Evolutionary conservation across 768 basidiomycete species (phyloP), one percentile per base, ranked within the genome.

Genomic region (Gloeophyllum trabeum): DNA sequence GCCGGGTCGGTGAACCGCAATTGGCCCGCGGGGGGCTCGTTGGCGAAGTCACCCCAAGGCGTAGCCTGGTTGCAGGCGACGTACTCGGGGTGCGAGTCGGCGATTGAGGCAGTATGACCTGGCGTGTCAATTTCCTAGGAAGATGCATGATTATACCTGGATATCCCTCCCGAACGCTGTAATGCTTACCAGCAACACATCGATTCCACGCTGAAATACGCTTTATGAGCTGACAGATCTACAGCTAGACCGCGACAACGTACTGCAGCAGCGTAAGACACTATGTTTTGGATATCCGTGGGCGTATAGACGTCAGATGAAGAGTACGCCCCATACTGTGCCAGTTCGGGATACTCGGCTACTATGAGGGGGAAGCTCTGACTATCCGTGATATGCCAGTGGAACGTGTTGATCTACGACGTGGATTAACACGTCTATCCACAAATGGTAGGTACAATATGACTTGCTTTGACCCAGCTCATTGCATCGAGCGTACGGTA

Each of bases 401-500:
- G 66, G 51, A 70, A 66, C 23, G 61, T 36, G 28, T 35, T 46
- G 19, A 46, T 36, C 45, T 46, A 40, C 23, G 19, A n/a, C 14
- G 18, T 7, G 7, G 6, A 3, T 45, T 18, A n/a, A 7, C 13
- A 13, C 14, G 12, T 37, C 20, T 21, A n/a, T n/a, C n/a, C 7
- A 7, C 7, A 21, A 21, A 21, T 19, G 10, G 20, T 7, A 21
- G 20, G 7, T 7, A 21, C 10, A 37, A 10, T 37, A 56, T 38
- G 43, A 71, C n/a, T n/a, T 10, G 61, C 73, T 60, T 84, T 89
- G 48, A 79, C 77, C 67, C 72, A 74, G 49, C 76, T 76, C 81
- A 87, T 86, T 2, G 80, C 75, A 50, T 86, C 79, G 23, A 90
- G 61, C 2, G 79, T 81, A 44, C 79, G 67, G 52, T 75, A 66